These are phyloP conservation scores for Aegilops longissima DNA, from an alignment of 176 grass and related monocot genomes.

Conservation along the genomic window DNA sequence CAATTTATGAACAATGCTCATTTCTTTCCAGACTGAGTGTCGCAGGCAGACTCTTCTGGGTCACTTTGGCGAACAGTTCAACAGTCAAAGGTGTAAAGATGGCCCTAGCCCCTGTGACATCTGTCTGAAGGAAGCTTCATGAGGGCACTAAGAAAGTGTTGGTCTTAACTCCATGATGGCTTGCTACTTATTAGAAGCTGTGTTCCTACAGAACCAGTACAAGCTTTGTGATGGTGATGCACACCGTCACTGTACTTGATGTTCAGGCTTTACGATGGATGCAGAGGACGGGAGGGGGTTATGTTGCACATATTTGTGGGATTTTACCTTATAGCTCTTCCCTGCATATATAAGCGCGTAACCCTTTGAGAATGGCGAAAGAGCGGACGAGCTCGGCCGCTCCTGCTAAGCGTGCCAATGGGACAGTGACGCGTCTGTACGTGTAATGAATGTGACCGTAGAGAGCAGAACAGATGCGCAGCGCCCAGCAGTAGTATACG, in stretches of 20 bases:
- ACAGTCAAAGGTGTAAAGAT: conserved; percentile 55
- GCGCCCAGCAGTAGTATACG: too few species aligned
- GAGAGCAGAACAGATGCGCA: too few species aligned
- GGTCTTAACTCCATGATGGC: background rate
- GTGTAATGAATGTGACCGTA: too few species aligned
- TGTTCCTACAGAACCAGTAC: background rate
- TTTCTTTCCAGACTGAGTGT: conserved; percentile 59
- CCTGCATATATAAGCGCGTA: background rate
- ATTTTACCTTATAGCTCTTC: background rate
- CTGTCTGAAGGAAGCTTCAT: conserved; percentile 51
- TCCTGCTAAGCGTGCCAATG: too few species aligned
- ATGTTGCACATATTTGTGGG: background rate
- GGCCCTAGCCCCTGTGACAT: conserved; percentile 86
- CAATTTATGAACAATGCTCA: background rate
- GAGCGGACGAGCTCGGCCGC: too few species aligned
- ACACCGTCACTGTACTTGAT: background rate
- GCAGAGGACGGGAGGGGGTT: background rate
- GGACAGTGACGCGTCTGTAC: too few species aligned
- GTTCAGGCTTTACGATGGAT: background rate
- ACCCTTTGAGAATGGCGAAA: background rate
- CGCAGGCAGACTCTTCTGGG: conserved; percentile 69
- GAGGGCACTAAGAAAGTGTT: conserved; percentile 21
- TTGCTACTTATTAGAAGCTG: background rate
- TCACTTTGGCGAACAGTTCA: conserved; percentile 78
- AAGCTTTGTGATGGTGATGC: background rate